These are phyloP conservation scores for Apodospora peruviana DNA, from an alignment of 495 filamentous ascomycete species.

Conservation along the genomic window DNA sequence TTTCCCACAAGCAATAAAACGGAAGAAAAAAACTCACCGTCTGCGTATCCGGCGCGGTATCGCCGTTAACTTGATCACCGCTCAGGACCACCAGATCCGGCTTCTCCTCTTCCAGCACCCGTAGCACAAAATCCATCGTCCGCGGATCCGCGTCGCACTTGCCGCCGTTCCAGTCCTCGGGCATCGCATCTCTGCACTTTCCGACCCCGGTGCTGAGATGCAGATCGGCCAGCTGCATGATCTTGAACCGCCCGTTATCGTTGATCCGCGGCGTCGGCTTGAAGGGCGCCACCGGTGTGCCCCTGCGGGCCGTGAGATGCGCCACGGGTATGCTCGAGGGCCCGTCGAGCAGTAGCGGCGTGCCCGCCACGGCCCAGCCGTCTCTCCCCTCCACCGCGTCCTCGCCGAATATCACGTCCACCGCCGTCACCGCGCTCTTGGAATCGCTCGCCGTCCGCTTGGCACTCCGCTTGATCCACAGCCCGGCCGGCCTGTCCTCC, in stretches of 20 bases:
- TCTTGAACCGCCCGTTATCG: slow-evolving; percentile 93
- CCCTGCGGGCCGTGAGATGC: slow-evolving; percentile 71
- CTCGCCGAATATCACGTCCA: slow-evolving; percentile 89
- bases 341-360: slow-evolving; percentile 60
- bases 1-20: too few species aligned
- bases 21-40: slow-evolving; percentile 53
- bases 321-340: slow-evolving; percentile 57
- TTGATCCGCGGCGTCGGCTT: slow-evolving; percentile 69
- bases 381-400: slow-evolving; percentile 86
- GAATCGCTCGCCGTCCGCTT: slow-evolving; percentile 76
- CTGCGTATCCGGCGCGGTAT: slow-evolving; percentile 86
- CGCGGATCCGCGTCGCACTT: slow-evolving; percentile 86
- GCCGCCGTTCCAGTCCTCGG: slow-evolving; percentile 61
- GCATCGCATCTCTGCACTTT: slow-evolving; percentile 74
- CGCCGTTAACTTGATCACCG: slow-evolving; percentile 94
- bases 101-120: slow-evolving; percentile 80
- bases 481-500: slow-evolving; percentile 72
- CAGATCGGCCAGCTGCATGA: slow-evolving; percentile 88
- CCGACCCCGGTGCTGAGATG: slow-evolving; percentile 89
- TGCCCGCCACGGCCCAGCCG: slow-evolving; percentile 73
- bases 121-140: slow-evolving; percentile 82
- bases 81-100: slow-evolving; percentile 87
- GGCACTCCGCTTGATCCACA: slow-evolving; percentile 81
- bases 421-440: slow-evolving; percentile 66
- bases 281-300: slow-evolving; percentile 49